Percentiles rank a stretch among this genome's conserved stretches.
These are phyloP conservation scores for Rhizomucor pusillus DNA, from an alignment of 371 early-diverging fungal species.

Conservation along the genomic window DNA sequence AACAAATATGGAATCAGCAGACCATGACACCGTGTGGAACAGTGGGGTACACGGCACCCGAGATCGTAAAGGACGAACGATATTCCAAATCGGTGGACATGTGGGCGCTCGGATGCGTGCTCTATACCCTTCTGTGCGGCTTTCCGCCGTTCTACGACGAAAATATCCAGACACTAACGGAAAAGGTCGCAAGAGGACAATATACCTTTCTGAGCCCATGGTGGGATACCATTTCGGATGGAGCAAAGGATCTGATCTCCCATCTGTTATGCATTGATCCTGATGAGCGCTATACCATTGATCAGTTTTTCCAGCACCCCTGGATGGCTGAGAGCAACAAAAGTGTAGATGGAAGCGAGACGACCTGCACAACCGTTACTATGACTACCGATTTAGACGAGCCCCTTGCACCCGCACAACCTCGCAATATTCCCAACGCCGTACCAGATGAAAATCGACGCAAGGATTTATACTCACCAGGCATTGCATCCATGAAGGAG, in stretches of 20 bases:
- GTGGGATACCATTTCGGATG: constrained; percentile 70
- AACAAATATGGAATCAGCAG: too few relatives aligned
- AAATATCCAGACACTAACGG: constrained; percentile 52
- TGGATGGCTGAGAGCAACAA: constrained; percentile 57
- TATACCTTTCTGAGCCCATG: constrained; percentile 70
- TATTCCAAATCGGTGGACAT: constrained; percentile 89
- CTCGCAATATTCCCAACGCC: constrained; percentile 15
- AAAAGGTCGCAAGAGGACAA: constrained; percentile 64
- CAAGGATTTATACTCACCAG: constrained; percentile 44
- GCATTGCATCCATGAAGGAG: constrained; percentile 56
- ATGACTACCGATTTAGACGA: constrained; percentile 7
- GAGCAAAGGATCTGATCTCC: constrained; percentile 75
- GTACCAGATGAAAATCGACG: constrained; percentile 13
- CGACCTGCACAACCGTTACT: constrained; percentile 7
- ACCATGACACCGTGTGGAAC: constrained; percentile 93
- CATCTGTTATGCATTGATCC: constrained; percentile 60
- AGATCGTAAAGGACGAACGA: constrained; percentile 80
- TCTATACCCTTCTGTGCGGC: constrained; percentile 87
- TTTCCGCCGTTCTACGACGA: constrained; percentile 88
- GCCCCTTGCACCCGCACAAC: constrained; percentile 4
- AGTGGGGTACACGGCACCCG: constrained; percentile 91
- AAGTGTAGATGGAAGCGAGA: constrained; percentile 2
- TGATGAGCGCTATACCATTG: constrained; percentile 50
- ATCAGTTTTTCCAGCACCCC: constrained; percentile 74
- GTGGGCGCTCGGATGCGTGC: constrained; percentile 93